Evolutionary conservation across 495 filamentous ascomycete genomes (phyloP).

Genomic region (Aspergillus ellipticus): DNA sequence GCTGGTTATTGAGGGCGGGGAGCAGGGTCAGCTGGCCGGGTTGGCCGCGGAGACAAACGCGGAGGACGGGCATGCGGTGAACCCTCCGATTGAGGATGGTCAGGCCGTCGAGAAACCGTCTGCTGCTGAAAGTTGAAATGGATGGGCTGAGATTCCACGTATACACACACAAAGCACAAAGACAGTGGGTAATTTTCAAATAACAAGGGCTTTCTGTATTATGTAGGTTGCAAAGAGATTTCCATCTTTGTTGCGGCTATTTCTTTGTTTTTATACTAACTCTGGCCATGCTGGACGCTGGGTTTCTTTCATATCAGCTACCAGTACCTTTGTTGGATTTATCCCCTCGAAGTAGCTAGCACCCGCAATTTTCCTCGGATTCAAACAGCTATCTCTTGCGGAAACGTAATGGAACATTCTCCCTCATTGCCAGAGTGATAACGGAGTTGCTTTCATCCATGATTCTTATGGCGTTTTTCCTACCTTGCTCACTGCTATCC

Average conservation of each 20-base stretch:
- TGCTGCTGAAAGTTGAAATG: neutral
- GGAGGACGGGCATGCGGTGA: neutral
- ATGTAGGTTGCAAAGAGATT: no score
- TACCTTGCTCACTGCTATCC: constrained; percentile 50
- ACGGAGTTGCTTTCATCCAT: constrained; percentile 22
- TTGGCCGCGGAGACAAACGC: neutral
- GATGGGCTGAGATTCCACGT: no score
- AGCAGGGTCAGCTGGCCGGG: neutral
- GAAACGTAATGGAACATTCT: constrained; percentile 15
- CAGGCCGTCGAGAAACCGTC: neutral
- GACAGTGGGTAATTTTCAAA: no score
- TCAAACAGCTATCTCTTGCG: constrained; percentile 7
- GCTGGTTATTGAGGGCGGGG: constrained; percentile 40
- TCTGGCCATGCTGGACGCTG: no score
- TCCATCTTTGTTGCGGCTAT: no score
- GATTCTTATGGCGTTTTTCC: constrained; percentile 24
- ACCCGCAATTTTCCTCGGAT: no score
- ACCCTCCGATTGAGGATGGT: neutral
- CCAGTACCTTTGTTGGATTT: no score
- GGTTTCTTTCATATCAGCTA: no score
- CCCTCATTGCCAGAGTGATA: constrained; percentile 38
- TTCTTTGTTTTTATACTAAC: no score
- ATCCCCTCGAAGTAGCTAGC: no score
- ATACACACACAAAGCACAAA: no score
- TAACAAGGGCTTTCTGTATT: no score